Percentiles rank a stretch among this genome's conserved stretches.
Evolutionary conservation across 805 yeast species (phyloP).

Genomic region (Pichia californica): DNA sequence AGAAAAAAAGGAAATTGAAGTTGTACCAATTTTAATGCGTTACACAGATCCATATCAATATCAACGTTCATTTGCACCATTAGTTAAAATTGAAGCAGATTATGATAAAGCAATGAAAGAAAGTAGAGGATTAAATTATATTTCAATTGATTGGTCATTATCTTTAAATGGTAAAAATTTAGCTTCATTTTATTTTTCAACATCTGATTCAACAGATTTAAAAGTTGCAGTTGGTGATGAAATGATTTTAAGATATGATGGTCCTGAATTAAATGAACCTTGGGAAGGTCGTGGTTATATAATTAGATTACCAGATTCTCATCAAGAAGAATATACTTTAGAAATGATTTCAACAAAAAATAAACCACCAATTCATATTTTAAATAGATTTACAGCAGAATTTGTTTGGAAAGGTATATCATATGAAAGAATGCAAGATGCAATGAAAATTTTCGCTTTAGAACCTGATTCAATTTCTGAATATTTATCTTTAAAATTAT

Average conservation of each 20-base stretch:
- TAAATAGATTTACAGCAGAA: constrained; percentile 71
- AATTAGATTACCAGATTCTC: constrained; percentile 60
- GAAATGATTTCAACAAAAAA: constrained; percentile 46
- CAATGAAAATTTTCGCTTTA: constrained; percentile 65
- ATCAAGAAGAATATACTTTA: constrained; percentile 61
- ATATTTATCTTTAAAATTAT: constrained; percentile 64
- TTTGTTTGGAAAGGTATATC: constrained; percentile 87
- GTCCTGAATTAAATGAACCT: constrained; percentile 41
- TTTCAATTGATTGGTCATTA: constrained; percentile 67
- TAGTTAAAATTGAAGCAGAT: constrained; percentile 76
- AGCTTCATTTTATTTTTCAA: constrained; percentile 63
- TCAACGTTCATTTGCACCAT: constrained; percentile 78
- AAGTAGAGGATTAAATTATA: constrained; percentile 67
- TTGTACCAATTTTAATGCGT: constrained; percentile 66
- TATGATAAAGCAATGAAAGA: constrained; percentile 70
- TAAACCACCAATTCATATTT: constrained; percentile 52
- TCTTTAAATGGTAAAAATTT: constrained; percentile 59
- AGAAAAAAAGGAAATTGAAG: constrained; percentile 45
- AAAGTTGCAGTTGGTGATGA: constrained; percentile 84
- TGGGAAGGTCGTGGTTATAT: constrained; percentile 77
- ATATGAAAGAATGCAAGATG: constrained; percentile 77
- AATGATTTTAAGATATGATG: constrained; percentile 59
- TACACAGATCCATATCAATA: constrained; percentile 81
- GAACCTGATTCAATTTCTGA: constrained; percentile 64
- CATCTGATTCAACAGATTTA: constrained; percentile 57